Evolutionary conservation across 208 protist species (phyloP).

Genomic region (Crithidia sp.): DNA sequence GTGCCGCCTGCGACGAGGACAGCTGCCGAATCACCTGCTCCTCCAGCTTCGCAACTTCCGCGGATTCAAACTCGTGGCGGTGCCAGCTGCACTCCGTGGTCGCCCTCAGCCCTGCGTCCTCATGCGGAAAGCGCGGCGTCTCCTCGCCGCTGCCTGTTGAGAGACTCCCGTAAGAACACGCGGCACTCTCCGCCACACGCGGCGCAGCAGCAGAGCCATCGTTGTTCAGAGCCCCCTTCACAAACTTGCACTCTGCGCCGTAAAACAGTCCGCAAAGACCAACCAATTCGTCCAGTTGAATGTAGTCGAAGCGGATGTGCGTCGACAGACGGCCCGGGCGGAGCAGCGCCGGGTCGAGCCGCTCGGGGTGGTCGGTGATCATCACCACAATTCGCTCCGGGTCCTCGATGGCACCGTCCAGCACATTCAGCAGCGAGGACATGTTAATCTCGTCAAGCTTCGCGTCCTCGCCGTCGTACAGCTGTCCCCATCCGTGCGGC

Average conservation of each 20-base stretch:
- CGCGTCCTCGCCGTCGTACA: not conserved
- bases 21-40: conserved; percentile 18
- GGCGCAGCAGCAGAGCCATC: not conserved
- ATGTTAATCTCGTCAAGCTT: conserved; percentile 16
- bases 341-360: conserved; percentile 34
- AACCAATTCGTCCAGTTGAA: conserved; percentile 21
- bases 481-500: not conserved
- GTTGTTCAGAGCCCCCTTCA: not conserved
- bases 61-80: not conserved
- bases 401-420: conserved; percentile 27
- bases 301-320: conserved; percentile 36
- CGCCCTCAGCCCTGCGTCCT: not conserved
- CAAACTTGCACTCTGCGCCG: not conserved
- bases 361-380: conserved; percentile 33
- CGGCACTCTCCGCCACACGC: not conserved
- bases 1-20: conserved; percentile 3
- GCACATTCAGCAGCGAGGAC: conserved; percentile 29
- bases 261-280: conserved; percentile 28
- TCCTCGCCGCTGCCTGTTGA: not conserved
- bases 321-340: conserved; percentile 26
- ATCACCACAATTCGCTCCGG: conserved; percentile 31
- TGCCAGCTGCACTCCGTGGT: not conserved
- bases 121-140: not conserved
- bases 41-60: not conserved
- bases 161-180: not conserved